These are phyloP conservation scores for Eucalyptus marginata DNA, from an alignment of 345 rosid genomes.

Conservation along the genomic window DNA sequence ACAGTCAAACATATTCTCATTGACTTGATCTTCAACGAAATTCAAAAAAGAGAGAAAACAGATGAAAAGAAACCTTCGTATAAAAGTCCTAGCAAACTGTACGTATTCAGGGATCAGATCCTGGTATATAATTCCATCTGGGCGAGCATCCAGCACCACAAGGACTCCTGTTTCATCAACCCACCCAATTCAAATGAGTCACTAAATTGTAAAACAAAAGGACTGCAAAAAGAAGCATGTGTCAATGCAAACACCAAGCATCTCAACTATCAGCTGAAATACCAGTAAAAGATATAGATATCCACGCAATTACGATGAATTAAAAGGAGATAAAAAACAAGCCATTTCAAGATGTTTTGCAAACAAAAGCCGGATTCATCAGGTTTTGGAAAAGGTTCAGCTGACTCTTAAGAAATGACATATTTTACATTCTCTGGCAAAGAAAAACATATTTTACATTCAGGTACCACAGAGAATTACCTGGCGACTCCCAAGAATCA, in stretches of 20 bases:
- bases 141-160: constrained; percentile 80
- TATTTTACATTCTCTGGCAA: background rate
- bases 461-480: constrained; percentile 16
- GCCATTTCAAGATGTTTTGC: background rate
- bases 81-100: constrained; percentile 53
- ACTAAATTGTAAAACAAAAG: background rate
- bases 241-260: background rate
- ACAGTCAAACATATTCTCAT: background rate
- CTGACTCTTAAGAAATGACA: background rate
- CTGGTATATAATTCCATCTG: constrained; percentile 69
- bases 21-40: background rate
- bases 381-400: background rate
- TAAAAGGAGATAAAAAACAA: background rate
- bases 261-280: background rate
- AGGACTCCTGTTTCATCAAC: constrained; percentile 39
- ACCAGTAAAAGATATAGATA: background rate
- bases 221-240: background rate
- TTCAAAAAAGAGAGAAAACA: background rate
- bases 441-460: background rate
- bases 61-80: constrained; percentile 56
- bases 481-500: constrained; percentile 62
- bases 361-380: background rate
- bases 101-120: constrained; percentile 82
- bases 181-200: background rate
- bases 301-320: rapidly evolving